Evolutionary conservation across 805 yeast species (phyloP), one percentile per base, ranked within the genome.

Genomic region (Nakazawaea molendinolei): DNA sequence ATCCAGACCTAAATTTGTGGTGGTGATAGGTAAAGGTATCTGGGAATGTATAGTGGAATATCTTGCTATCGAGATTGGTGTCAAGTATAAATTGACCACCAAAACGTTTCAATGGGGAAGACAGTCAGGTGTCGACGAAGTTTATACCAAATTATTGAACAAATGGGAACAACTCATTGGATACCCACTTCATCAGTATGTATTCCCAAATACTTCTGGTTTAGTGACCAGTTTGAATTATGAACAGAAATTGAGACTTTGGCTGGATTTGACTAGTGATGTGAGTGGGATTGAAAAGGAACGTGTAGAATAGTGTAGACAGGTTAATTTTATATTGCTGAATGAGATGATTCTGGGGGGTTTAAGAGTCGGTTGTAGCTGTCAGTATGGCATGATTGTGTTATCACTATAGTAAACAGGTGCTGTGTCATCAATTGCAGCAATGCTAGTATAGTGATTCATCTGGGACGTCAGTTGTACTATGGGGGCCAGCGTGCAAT

Each of bases 201-300:
- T 82, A 5, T 67, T 80, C 19, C 87, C 89, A 3, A 77, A 77
- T 30, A 80, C 89, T 0, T 79, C 86, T 5, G 90, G 90, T 2
- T 54, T 83, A 6, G 89, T 79, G 7, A 67, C 79, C 8, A 57
- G 76, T 48, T 56, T 63, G 20, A 37, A 27, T 13, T 60, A 58
- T 38, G 58, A 55, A 0, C 65, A 62, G 26, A 76, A 76, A 48
- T 48, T 73, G 34, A 46, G 39, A 4, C 44, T 69, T 13, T 80
- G 86, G 86, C 46, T 48, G 10, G 52, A 53, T 9, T 45, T 79
- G 36, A 49, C 51, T 5, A 41, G 37, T 13, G 57, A 50, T 31
- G 42, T 58, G n/a, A n/a, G n/a, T n/a, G n/a, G n/a, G n/a, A n/a
- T n/a, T n/a, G n/a, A n/a, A n/a, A n/a, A n/a, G n/a, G n/a, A n/a